Evolutionary conservation across 208 protist species (phyloP).

Genomic region (Strigomonas oncopelti): DNA sequence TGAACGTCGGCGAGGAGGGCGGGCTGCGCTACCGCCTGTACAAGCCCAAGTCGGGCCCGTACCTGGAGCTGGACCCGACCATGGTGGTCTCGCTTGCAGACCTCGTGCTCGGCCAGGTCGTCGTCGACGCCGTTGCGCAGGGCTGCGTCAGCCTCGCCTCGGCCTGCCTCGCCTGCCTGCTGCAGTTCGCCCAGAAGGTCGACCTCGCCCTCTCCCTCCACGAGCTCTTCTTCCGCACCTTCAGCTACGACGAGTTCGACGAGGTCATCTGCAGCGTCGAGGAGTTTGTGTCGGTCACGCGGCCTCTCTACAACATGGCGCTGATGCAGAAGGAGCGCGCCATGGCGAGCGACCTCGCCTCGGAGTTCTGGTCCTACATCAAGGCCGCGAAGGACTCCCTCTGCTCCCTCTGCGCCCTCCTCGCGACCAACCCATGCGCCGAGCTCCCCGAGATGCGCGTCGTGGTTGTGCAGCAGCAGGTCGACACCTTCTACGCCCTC

Average conservation of each 20-base stretch:
- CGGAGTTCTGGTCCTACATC: constrained; percentile 79
- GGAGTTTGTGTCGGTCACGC: constrained; percentile 79
- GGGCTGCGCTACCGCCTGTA: constrained; percentile 66
- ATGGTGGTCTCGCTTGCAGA: constrained; percentile 28
- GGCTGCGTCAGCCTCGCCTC: constrained; percentile 76
- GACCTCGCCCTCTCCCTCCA: constrained; percentile 72
- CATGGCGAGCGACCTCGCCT: constrained; percentile 67
- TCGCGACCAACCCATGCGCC: constrained; percentile 53
- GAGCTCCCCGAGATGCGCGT: constrained; percentile 55
- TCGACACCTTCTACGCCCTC: constrained; percentile 68
- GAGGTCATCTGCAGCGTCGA: constrained; percentile 75
- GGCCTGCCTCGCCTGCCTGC: constrained; percentile 82
- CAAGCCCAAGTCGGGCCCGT: constrained; percentile 15
- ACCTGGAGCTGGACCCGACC: not conserved
- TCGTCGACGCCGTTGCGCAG: constrained; percentile 68
- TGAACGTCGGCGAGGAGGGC: constrained; percentile 57
- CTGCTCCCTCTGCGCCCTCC: constrained; percentile 67
- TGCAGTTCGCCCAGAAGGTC: constrained; percentile 59
- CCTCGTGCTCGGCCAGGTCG: constrained; percentile 77
- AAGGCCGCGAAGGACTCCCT: constrained; percentile 75
- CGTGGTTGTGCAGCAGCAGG: constrained; percentile 71
- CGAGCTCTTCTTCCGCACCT: constrained; percentile 79
- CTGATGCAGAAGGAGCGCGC: constrained; percentile 78
- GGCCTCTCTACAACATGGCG: constrained; percentile 72
- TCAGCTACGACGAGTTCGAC: constrained; percentile 77